Percentiles rank a stretch among this genome's conserved stretches.
These are phyloP conservation scores for Solanum neorickii DNA, from an alignment of 257 asterid species.

Conservation along the genomic window DNA sequence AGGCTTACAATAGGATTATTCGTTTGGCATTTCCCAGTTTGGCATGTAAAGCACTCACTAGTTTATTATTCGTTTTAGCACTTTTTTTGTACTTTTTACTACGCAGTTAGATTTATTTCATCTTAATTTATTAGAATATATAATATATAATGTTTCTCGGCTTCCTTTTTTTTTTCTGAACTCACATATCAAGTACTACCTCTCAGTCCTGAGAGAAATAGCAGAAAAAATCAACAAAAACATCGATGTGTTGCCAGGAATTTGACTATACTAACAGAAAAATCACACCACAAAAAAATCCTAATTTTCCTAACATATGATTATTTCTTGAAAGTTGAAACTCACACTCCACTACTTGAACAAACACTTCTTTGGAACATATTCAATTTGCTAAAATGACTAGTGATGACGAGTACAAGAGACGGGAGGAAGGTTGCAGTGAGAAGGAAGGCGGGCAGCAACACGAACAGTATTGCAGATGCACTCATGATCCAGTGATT, in stretches of 20 bases:
- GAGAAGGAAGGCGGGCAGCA: constrained; percentile 36
- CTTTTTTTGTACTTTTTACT: background rate
- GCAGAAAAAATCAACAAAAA: background rate
- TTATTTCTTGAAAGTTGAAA: background rate
- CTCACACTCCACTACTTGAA: background rate
- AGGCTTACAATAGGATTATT: constrained; percentile 51
- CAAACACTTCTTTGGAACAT: background rate
- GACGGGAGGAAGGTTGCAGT: constrained; percentile 43
- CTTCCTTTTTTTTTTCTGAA: background rate
- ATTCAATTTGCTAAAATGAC: background rate
- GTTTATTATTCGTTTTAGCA: background rate
- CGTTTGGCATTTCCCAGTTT: no score
- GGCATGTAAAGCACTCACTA: background rate
- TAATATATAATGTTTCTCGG: background rate
- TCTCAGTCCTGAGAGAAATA: background rate
- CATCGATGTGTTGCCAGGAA: background rate
- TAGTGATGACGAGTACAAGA: constrained; percentile 7
- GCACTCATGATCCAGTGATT: constrained; percentile 16
- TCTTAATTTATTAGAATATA: background rate
- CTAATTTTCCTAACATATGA: background rate
- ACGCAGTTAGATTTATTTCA: no score
- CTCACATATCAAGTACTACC: background rate
- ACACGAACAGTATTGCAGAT: constrained; percentile 32
- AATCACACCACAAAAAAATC: background rate
- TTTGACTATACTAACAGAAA: background rate